Evolutionary conservation across 2,329 filamentous ascomycete genomes (phyloP), one percentile per base, ranked within the genome.

Genomic region (Colletotrichum tabaci): DNA sequence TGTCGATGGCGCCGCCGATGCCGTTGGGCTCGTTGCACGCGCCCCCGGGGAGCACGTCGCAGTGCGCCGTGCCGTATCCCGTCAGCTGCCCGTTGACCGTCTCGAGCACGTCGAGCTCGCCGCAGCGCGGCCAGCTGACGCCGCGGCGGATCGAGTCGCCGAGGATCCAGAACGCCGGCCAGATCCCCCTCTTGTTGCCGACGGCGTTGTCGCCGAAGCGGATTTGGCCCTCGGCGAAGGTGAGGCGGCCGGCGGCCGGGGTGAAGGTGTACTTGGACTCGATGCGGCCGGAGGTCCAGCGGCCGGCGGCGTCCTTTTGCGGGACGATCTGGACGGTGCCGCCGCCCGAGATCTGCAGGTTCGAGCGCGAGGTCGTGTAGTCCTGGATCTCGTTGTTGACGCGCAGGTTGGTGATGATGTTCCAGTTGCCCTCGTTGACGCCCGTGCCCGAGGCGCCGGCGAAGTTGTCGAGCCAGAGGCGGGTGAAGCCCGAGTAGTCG

Each of bases 151-250:
- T 79, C 18, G 84, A 79, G 69, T 86, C 80, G 13, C 86, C 86
- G 1, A 88, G 82, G 64, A 87, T 78, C 86, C 86, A 88, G 75
- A 88, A 88, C 4, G 86, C 86, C 2, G 86, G 86, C 86, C 86
- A 88, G 73, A 88, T 80, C 15, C 86, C 86, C 74, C 85, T 81
- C 79, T 87, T 86, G 60, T 81, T 79, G 40, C 74, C 74, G 18
- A 76, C 68, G 13, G 78, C 64, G 21, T 77, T 74, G 35, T 77
- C 68, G 42, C 86, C 87, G 72, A 86, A 85, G 9, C 85, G 83
- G 64, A 88, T 79, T 52, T 77, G 77, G 12, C 83, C 83, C 77
- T 88, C 84, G 58, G 83, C 81, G 42, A 85, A 76, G 47, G 86
- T 86, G 57, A 77, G 74, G 44, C 78, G 78, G 58, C 84, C 84